Conservation (phyloP, 345 rosid genomes). For the Populus simonii region DNA sequence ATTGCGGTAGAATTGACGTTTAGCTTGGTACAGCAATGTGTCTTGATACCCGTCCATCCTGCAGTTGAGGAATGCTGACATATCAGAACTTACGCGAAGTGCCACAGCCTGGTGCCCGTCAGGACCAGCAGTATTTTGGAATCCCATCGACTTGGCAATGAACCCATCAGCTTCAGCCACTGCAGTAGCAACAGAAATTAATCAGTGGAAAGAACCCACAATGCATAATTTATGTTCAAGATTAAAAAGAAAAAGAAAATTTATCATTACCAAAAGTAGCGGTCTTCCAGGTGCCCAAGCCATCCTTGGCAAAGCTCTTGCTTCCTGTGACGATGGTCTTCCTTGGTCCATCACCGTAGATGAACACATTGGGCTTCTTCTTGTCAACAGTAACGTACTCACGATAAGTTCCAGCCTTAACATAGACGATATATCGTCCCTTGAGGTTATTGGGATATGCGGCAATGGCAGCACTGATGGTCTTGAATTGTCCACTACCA, state of each 20-base stretch:
- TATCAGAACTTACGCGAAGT: slow-evolving; percentile 49
- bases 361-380: slow-evolving; percentile 47
- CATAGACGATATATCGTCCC: slow-evolving; percentile 54
- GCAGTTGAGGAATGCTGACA: slow-evolving; percentile 52
- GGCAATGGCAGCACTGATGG: slow-evolving; percentile 50
- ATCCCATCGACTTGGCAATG: slow-evolving; percentile 57
- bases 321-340: slow-evolving; percentile 56
- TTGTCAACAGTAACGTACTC: slow-evolving; percentile 45
- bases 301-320: slow-evolving; percentile 39
- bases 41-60: slow-evolving; percentile 72
- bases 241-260: neutral
- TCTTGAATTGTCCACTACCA: slow-evolving; percentile 66
- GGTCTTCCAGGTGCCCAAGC: slow-evolving; percentile 46
- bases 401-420: slow-evolving; percentile 60
- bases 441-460: slow-evolving; percentile 32
- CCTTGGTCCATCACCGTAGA: slow-evolving; percentile 74
- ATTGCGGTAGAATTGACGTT: slow-evolving; percentile 67
- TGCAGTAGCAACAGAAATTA: slow-evolving; percentile 10
- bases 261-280: slow-evolving; percentile 44
- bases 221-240: neutral
- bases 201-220: no score
- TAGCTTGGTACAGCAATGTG: slow-evolving; percentile 54
- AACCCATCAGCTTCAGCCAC: slow-evolving; percentile 58
- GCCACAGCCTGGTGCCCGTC: slow-evolving; percentile 72
- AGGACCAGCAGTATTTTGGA: slow-evolving; percentile 74